Base-by-base conservation (phyloP, 129 eudicot species). In the Tanacetum coccineum region DNA sequence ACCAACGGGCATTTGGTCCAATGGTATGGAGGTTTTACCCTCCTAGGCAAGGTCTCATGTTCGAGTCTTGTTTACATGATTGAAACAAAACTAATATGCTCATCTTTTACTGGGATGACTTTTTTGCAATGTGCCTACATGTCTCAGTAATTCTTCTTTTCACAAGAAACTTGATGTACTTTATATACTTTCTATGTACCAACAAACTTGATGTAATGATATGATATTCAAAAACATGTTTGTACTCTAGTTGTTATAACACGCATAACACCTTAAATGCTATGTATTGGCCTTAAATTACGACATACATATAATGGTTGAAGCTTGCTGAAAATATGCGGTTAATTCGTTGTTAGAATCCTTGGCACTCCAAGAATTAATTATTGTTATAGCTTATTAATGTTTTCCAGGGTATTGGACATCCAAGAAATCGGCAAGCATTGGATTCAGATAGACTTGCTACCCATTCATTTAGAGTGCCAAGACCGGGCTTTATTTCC, bases 401-500 rank as follows among this genome's bases (percentile, higher is more conserved):
- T 63, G 19, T 39, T 63, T 51, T 77, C 45, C 79, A 93, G 98
- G 98, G 86, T 67, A 72, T 72, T 48, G 81, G 85, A 32, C 85
- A 79, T 66, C 72, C 87, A 28, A 86, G 92, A 78, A 93, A 81
- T 59, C 71, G 76, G 61, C 90, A 82, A 40, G 59, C 68, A 59
- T 18, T 79, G 79, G 90, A 88, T 70, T 70, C 88, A 5, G 98
- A 88, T 65, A 77, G 83, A 79, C 91, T 93, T 61, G 84, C 87
- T 70, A 74, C 85, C 60, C 96, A 93, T 81, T 93, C 98, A 36
- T 93, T 92, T 66, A 84, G 96, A 69, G 83, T 82, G n/a, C 83
- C 91, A 62, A 85, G 77, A 74, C 81, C 84, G 5, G 83, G 85
- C 63, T 85, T 90, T 73, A 80, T 48, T 70, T 76, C 87, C 77